Percentiles rank a stretch among this genome's conserved stretches.
Conservation (phyloP, 2,329 filamentous ascomycete species). For the Aspergillus glaucus region DNA sequence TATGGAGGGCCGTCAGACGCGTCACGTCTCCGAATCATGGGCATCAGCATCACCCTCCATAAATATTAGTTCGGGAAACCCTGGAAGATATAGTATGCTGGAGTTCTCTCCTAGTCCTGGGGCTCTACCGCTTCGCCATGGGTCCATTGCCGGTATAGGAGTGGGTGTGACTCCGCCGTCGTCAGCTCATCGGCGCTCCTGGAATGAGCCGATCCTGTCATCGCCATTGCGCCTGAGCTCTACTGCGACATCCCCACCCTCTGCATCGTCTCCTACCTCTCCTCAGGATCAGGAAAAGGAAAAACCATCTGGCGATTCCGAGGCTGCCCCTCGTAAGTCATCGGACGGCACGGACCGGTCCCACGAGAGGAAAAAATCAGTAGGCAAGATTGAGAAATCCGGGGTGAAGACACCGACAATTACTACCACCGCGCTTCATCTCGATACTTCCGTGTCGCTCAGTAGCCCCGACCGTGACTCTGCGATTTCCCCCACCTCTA, state of each 20-base stretch:
- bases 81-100: constrained; percentile 49
- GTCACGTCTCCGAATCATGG: constrained; percentile 13
- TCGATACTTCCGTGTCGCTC: constrained; percentile 15
- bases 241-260: constrained; percentile 26
- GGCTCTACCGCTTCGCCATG: constrained; percentile 25
- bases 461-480: constrained; percentile 7
- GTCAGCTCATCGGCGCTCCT: constrained; percentile 13
- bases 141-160: constrained; percentile 35
- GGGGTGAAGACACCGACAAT: background rate
- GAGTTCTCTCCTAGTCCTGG: constrained; percentile 51
- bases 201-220: constrained; percentile 19
- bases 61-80: background rate
- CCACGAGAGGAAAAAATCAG: constrained; percentile 7
- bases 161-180: constrained; percentile 27
- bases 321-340: constrained; percentile 28
- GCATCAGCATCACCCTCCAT: constrained; percentile 32
- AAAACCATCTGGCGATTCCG: constrained; percentile 25
- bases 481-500: background rate
- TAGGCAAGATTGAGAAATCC: constrained; percentile 36
- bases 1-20: constrained; percentile 46
- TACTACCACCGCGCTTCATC: constrained; percentile 7
- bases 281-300: constrained; percentile 7
- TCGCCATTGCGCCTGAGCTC: constrained; percentile 29
- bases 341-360: constrained; percentile 25
- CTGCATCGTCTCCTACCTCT: constrained; percentile 15